Base-by-base conservation (phyloP, 768 basidiomycete genomes). In the Hericium rajendrae region DNA sequence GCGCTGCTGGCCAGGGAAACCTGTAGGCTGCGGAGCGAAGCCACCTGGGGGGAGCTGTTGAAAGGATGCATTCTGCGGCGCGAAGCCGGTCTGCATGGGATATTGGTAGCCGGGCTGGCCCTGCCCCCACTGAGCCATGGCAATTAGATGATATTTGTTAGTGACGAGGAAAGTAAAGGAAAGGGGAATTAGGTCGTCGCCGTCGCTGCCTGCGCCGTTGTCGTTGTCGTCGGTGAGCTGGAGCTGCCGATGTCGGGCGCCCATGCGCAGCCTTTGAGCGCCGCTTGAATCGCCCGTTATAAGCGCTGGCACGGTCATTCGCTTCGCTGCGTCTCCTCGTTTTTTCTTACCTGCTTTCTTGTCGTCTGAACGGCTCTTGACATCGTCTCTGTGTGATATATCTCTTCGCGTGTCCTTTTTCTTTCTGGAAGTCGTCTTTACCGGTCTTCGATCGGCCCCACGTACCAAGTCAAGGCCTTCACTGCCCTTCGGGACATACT, bases 121-220 rank as follows among this genome's bases (percentile, higher is more conserved):
- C 66, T 82, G 81, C 41, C 76, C 78, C 86, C 88, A 91, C 71
- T 88, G 87, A 65, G 86, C 81, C 88, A 91, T 90, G 67, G 64
- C 66, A 56, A 53, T 26, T 43, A 53, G 20, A 53, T 15, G 49
- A 51, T n/a, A 18, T n/a, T 24, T 37, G 48, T 52, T 40, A 40
- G 56, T 53, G 49, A 13, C 18, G 32, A 38, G 22, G 22, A 43
- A 26, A 24, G 48, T 48, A 38, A 24, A 43, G 53, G 53, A 38
- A 43, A 24, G 11, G 20, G 16, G 11, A 53, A 39, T 49, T 26
- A 12, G 43, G 38, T 18, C 15, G 41, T 51, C 24, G 18, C 28
- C 49, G 49, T 51, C 49, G 24, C 16, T 13, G 28, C 13, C 49
- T 26, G 4, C 18, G 11, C 49, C 49, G 22, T 9, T 20, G 24